Evolutionary conservation across 768 basidiomycete species (phyloP), one percentile per base, ranked within the genome.

Genomic region (Kwoniella europaea): DNA sequence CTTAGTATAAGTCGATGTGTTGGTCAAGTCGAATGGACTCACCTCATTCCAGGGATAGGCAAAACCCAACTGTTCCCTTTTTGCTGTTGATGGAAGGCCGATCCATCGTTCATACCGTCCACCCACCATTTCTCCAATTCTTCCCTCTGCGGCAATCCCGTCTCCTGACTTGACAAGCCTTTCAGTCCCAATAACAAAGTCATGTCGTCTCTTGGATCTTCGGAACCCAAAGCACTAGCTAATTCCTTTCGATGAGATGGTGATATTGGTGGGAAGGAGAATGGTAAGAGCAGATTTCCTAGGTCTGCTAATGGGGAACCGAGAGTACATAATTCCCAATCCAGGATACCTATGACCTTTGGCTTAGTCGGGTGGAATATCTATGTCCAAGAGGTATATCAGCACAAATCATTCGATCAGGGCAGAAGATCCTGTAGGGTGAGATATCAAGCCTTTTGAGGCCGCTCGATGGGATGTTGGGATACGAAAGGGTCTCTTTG

Each of bases 291-390:
- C 62, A 98, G 85, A 83, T 98, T 98, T 0, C 89, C 93, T 1
- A 98, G 86, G 81, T 99, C 96, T 22, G 93, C 92, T 1, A 97
- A 87, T 88, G 93, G 92, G 78, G 91, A 93, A 6, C 94, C 95
- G 10, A 99, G 88, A 0, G 96, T 98, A 79, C 93, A 97, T 29
- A 99, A 85, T 81, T 99, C 96, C 96, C 96, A 99, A 79, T 99
- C 96, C 61, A 99, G 84, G 50, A 99, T 93, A 5, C 93, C 97
- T 72, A 98, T 94, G 3, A 98, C 94, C 53, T 88, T 86, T 71
- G 94, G 93, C 83, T 98, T 91, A 0, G 90, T 92, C 0, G 91
- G 91, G 76, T 98, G 95, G 84, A 97, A 98, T 73, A 86, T 85
- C 84, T 84, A 52, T 41, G 9, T 24, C 24, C 24, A 24, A 24